Evolutionary conservation across 2,329 filamentous ascomycete species (phyloP).

Genomic region (Sporothrix sp.): DNA sequence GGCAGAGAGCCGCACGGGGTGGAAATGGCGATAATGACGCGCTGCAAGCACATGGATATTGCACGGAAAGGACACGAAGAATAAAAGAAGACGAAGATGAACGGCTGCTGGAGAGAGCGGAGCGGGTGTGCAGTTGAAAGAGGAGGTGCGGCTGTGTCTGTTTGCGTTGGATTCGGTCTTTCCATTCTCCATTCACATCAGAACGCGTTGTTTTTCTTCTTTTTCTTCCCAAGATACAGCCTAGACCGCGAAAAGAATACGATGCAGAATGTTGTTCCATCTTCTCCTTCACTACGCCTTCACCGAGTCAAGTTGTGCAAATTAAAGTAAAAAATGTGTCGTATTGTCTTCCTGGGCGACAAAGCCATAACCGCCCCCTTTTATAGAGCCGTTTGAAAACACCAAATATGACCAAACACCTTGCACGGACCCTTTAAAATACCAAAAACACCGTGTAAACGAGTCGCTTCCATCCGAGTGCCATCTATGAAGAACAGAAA

Average conservation of each 20-base stretch:
- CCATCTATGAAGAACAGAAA: constrained; percentile 4
- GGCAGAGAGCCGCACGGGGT: too few relatives aligned
- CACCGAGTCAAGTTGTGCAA: not conserved
- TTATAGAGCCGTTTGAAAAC: not conserved
- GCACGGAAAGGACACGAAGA: not conserved
- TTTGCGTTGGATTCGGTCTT: not conserved
- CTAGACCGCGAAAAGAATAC: not conserved
- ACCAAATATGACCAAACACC: not conserved
- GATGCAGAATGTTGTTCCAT: too few relatives aligned
- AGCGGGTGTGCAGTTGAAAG: not conserved
- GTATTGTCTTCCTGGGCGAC: constrained; percentile 1
- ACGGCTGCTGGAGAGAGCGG: too few relatives aligned
- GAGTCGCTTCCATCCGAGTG: not conserved
- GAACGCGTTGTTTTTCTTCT: not conserved
- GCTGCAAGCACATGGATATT: constrained; percentile 4
- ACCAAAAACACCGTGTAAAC: not conserved
- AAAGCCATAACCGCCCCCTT: not conserved
- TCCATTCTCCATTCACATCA: not conserved
- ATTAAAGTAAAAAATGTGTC: not conserved
- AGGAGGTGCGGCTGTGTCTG: not conserved
- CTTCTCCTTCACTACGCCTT: too few relatives aligned
- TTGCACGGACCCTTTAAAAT: not conserved
- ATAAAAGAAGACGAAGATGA: not conserved
- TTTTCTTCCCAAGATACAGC: not conserved
- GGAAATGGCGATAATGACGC: not conserved